These are phyloP conservation scores for Hyaloscypha bicolor DNA, from an alignment of 495 filamentous ascomycete genomes.

Conservation along the genomic window DNA sequence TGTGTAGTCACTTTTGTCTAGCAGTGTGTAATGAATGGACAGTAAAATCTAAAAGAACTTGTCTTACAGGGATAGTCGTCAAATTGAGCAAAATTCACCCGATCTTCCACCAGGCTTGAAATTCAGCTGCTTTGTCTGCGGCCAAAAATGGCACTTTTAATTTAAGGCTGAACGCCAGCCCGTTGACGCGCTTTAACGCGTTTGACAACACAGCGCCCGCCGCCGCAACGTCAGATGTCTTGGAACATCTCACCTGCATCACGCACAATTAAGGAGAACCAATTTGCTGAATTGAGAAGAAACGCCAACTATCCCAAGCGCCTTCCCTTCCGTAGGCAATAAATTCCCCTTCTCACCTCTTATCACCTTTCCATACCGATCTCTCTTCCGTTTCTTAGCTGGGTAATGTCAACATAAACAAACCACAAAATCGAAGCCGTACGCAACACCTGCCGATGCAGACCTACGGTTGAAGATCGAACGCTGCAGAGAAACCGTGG, in stretches of 20 bases:
- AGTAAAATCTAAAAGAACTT: neutral
- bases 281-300: neutral
- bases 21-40: neutral
- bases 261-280: constrained; percentile 10
- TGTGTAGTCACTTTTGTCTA: no score
- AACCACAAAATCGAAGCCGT: neutral
- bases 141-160: neutral
- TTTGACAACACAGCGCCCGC: constrained; percentile 9
- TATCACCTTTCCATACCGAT: neutral
- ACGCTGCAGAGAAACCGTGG: neutral
- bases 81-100: neutral
- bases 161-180: neutral
- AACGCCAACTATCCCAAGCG: neutral
- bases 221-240: constrained; percentile 1
- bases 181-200: constrained; percentile 1
- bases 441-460: neutral
- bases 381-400: neutral
- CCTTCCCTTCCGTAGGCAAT: neutral
- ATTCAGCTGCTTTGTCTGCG: neutral
- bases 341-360: neutral
- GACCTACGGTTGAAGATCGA: neutral
- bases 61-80: neutral
- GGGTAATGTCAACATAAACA: constrained; percentile 7
- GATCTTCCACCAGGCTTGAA: neutral
- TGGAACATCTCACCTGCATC: constrained; percentile 7